Conservation (phyloP, 225 moss, liverwort and hornwort genomes). For the Sphagnum contortum region DNA sequence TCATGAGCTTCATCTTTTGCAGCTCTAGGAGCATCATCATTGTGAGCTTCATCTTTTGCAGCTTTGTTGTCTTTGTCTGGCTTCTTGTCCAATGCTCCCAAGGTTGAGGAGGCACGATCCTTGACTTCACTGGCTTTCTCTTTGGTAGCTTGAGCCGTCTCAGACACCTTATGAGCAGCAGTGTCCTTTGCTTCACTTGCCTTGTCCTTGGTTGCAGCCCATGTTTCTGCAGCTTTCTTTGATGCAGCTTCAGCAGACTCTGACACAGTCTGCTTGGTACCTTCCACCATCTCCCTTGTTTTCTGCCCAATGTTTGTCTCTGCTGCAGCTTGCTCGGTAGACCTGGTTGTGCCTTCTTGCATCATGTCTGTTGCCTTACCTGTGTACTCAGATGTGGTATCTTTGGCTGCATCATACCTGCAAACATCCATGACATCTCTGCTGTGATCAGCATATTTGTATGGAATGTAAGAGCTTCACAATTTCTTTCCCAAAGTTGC, state of each 20-base stretch:
- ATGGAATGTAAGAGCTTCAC: too few relatives aligned
- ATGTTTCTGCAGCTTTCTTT: conserved; percentile 17
- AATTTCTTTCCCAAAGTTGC: too few relatives aligned
- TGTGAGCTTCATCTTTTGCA: too few relatives aligned
- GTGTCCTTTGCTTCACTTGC: conserved; percentile 9
- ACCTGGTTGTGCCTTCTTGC: too few relatives aligned
- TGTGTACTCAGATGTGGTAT: background rate
- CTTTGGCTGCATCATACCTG: conserved; percentile 4
- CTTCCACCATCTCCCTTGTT: conserved; percentile 9
- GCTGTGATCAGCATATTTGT: background rate
- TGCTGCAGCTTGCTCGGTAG: too few relatives aligned
- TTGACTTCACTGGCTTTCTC: conserved; percentile 14
- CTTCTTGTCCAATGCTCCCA: conserved; percentile 4
- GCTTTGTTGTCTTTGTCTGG: conserved; percentile 1
- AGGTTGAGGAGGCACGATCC: background rate
- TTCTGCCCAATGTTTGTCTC: too few relatives aligned
- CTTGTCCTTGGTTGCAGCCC: conserved; percentile 38
- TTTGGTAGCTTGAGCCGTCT: conserved; percentile 5
- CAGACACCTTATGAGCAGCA: conserved; percentile 16
- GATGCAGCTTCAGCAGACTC: conserved; percentile 16
- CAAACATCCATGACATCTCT: background rate
- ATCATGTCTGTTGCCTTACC: conserved; percentile 4
- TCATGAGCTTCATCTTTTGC: too few relatives aligned
- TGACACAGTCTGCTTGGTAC: conserved; percentile 5
- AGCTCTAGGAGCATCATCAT: too few relatives aligned